A percentile compares a stretch with the other conserved stretches of the same genome.
These are phyloP conservation scores for Pyrenula massariospora DNA, from an alignment of 495 filamentous ascomycete genomes.

Conservation along the genomic window DNA sequence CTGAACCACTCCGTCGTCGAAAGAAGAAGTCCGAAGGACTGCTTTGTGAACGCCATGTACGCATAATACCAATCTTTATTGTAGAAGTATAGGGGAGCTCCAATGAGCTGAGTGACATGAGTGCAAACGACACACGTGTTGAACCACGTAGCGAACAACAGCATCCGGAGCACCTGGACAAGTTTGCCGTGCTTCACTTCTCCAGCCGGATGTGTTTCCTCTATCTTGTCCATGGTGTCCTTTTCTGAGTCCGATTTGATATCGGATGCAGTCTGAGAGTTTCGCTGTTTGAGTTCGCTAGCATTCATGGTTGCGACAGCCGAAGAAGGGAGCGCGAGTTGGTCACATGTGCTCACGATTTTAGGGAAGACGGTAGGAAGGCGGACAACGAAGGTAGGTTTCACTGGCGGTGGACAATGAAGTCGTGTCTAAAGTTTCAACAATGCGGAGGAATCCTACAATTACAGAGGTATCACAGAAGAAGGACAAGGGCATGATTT, in stretches of 20 bases:
- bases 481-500: no score
- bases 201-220: conserved; percentile 47
- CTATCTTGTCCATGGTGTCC: conserved; percentile 15
- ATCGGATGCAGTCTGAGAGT: conserved; percentile 10
- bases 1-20: conserved; percentile 50
- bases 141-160: conserved; percentile 56
- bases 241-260: no score
- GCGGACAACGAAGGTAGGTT: no score
- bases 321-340: no score
- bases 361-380: no score
- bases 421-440: no score
- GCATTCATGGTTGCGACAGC: no score
- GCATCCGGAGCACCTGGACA: conserved; percentile 52
- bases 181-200: conserved; percentile 55
- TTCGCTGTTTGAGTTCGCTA: conserved; percentile 30
- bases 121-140: conserved; percentile 39
- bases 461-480: no score
- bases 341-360: no score
- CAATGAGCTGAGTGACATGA: conserved; percentile 41
- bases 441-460: no score
- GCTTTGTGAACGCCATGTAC: conserved; percentile 56
- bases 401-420: no score
- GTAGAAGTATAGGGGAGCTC: conserved; percentile 47
- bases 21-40: conserved; percentile 48
- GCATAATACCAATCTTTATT: conserved; percentile 47